A percentile compares a stretch with the other conserved stretches of the same genome.
Evolutionary conservation across 2,329 filamentous ascomycete genomes (phyloP).

Genomic region (Coniochaeta sp.): DNA sequence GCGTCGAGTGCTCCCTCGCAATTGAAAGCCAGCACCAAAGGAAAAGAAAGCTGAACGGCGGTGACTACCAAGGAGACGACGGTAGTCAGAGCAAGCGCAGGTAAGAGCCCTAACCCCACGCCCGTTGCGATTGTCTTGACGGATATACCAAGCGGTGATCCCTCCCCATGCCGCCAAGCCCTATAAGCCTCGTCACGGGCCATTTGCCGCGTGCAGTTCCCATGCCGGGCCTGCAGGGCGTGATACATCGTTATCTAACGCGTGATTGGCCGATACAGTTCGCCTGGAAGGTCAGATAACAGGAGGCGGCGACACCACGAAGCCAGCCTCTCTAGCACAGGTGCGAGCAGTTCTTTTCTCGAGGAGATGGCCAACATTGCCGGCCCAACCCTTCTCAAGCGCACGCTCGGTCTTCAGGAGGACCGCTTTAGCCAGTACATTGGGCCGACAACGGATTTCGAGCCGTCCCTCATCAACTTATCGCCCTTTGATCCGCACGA

Average conservation of each 20-base stretch:
- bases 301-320: slow-evolving; percentile 45
- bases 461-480: slow-evolving; percentile 74
- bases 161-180: background rate
- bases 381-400: slow-evolving; percentile 57
- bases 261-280: slow-evolving; percentile 44
- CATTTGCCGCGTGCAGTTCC: slow-evolving; percentile 4
- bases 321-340: slow-evolving; percentile 53
- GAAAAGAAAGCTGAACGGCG: slow-evolving; percentile 69
- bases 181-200: background rate
- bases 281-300: slow-evolving; percentile 47
- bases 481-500: slow-evolving; percentile 75
- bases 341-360: slow-evolving; percentile 54
- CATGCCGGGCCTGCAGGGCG: slow-evolving; percentile 2
- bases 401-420: slow-evolving; percentile 67
- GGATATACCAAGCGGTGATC: background rate
- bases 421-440: slow-evolving; percentile 79
- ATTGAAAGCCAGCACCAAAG: slow-evolving; percentile 64
- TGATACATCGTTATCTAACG: slow-evolving; percentile 31
- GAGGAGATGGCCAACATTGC: slow-evolving; percentile 67
- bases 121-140: slow-evolving; percentile 34
- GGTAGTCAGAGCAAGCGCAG: slow-evolving; percentile 60
- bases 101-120: slow-evolving; percentile 36
- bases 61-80: slow-evolving; percentile 23
- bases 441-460: slow-evolving; percentile 74
- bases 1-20: slow-evolving; percentile 70